phyloP scores from a whole-genome alignment of 306 rosid genomes.

The Acacia confusa region DNA sequence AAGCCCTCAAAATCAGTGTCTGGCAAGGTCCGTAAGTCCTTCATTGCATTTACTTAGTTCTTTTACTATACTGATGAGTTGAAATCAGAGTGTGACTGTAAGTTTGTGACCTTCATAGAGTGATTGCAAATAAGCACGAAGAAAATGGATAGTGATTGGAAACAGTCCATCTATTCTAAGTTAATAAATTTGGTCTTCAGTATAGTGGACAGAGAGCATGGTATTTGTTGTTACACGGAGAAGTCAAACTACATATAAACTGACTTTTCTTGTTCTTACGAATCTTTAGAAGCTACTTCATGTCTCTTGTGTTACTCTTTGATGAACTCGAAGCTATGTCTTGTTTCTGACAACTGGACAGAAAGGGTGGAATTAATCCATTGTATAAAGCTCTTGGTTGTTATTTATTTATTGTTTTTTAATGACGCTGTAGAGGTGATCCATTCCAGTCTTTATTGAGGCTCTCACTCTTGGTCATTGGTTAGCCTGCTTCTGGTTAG shows the following conservation, averaged over 20 bases:
- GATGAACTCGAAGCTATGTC: background rate
- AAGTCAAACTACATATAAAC: background rate
- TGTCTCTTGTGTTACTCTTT: background rate
- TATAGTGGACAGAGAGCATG: background rate
- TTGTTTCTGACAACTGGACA: background rate
- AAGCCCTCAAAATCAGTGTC: constrained; percentile 97
- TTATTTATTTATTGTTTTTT: background rate
- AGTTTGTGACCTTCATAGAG: background rate
- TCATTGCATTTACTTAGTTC: background rate
- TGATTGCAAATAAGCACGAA: constrained; percentile 1
- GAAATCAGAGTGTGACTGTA: constrained; percentile 26
- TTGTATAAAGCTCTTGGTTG: background rate
- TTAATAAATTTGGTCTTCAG: constrained; percentile 15
- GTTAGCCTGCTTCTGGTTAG: background rate
- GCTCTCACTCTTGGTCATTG: background rate
- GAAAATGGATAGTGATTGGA: background rate
- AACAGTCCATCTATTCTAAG: background rate
- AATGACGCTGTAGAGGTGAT: background rate
- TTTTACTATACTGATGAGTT: constrained; percentile 26
- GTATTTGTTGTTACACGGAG: background rate
- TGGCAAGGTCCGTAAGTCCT: constrained; percentile 66
- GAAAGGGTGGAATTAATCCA: background rate
- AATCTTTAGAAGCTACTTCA: background rate
- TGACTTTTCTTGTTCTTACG: background rate
- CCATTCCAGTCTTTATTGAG: background rate